A percentile compares a stretch with the other conserved stretches of the same genome.
phyloP scores from a whole-genome alignment of 331 rosid species.

The Phaseolus coccineus region DNA sequence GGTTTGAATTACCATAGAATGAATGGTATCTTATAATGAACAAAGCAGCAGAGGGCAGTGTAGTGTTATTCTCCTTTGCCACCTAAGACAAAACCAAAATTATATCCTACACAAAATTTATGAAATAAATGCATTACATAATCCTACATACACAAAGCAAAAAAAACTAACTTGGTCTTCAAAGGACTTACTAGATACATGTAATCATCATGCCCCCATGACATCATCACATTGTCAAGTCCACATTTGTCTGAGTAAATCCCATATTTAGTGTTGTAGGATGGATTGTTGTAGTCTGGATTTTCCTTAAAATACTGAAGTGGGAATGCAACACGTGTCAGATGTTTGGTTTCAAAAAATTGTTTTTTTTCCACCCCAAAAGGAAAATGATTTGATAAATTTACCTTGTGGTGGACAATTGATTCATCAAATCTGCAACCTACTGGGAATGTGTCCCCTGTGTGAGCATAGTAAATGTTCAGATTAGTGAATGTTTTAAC shows the following conservation, averaged over 20 bases:
- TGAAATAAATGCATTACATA: slow-evolving; percentile 17
- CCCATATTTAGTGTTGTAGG: slow-evolving; percentile 66
- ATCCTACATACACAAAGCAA: background rate
- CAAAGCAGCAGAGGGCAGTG: slow-evolving; percentile 77
- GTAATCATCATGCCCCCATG: slow-evolving; percentile 82
- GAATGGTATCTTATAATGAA: slow-evolving; percentile 84
- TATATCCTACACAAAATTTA: background rate
- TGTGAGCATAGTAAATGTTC: background rate
- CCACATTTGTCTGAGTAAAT: slow-evolving; percentile 67
- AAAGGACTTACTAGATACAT: slow-evolving; percentile 64
- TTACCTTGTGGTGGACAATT: slow-evolving; percentile 73
- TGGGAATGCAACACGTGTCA: slow-evolving; percentile 22
- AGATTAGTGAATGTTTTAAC: background rate
- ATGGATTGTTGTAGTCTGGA: slow-evolving; percentile 54
- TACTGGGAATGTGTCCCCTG: slow-evolving; percentile 76
- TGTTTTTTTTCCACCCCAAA: background rate
- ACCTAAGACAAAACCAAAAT: slow-evolving; percentile 50
- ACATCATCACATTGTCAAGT: slow-evolving; percentile 69
- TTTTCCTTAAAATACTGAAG: slow-evolving; percentile 67
- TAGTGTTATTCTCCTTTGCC: slow-evolving; percentile 62
- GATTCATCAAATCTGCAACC: slow-evolving; percentile 74
- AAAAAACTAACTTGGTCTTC: background rate
- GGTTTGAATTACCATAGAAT: slow-evolving; percentile 60
- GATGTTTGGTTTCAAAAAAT: slow-evolving; percentile 6
- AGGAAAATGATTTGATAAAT: slow-evolving; percentile 4